phyloP scores from a whole-genome alignment of 1,284 basidiomycete species.

The Trametes versicolor region DNA sequence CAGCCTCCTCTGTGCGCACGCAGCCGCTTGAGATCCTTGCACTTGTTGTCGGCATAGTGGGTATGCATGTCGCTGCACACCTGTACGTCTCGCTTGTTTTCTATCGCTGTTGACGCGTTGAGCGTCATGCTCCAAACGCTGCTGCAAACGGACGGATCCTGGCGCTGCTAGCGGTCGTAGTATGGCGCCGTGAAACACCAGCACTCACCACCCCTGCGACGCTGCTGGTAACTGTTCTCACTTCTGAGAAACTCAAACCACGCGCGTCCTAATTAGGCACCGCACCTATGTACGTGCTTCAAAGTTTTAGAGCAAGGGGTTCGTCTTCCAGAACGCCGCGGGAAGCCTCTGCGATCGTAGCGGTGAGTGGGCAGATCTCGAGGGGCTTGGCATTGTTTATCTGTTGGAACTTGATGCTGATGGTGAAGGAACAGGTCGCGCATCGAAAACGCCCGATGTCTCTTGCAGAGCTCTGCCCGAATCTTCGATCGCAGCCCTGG shows the following conservation, averaged over 20 bases:
- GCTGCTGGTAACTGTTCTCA: too few species aligned
- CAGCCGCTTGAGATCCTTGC: neutral
- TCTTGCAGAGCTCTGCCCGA: neutral
- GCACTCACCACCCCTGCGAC: too few species aligned
- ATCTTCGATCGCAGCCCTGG: neutral
- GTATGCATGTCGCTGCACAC: neutral
- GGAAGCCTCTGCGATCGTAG: neutral
- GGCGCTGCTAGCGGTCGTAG: too few species aligned
- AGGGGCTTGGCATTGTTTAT: neutral
- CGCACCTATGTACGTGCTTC: too few species aligned
- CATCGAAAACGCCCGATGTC: neutral
- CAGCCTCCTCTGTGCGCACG: neutral
- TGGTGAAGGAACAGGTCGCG: neutral
- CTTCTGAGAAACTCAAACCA: too few species aligned
- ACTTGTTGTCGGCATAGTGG: neutral
- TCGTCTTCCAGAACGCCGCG: neutral
- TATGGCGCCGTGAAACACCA: too few species aligned
- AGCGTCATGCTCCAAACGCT: too few species aligned
- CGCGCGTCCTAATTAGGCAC: too few species aligned
- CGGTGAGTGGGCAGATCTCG: neutral
- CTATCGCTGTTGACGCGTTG: neutral
- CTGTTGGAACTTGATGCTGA: neutral
- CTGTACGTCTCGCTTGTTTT: slow-evolving; percentile 4
- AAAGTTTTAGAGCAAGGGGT: neutral
- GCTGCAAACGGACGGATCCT: neutral